Conservation (phyloP, 345 rosid genomes). For the Aegle marmelos region DNA sequence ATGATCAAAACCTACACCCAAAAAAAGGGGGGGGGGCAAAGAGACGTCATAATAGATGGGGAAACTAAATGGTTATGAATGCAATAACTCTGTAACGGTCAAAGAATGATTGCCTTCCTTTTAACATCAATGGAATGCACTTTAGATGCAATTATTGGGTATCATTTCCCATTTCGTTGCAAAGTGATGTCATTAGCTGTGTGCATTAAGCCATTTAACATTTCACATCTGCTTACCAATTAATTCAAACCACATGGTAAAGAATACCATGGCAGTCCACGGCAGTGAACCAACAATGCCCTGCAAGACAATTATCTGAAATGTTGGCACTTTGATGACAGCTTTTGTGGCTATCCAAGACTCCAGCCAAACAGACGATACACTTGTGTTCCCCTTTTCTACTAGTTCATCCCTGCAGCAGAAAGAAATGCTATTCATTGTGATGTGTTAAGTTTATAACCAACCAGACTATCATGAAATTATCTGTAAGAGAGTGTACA, state of each 20-base stretch:
- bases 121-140: neutral
- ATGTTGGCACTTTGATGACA: slow-evolving; percentile 74
- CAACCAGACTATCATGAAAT: neutral
- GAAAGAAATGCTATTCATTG: slow-evolving; percentile 3
- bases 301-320: slow-evolving; percentile 84
- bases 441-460: neutral
- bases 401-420: slow-evolving; percentile 52
- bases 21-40: too few relatives aligned
- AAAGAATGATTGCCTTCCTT: neutral
- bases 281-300: slow-evolving; percentile 88
- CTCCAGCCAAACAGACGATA: slow-evolving; percentile 62
- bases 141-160: neutral
- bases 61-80: neutral
- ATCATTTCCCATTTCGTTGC: neutral
- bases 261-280: slow-evolving; percentile 97
- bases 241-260: slow-evolving; percentile 96
- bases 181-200: neutral
- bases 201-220: neutral
- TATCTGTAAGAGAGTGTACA: neutral
- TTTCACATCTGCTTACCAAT: slow-evolving; percentile 48
- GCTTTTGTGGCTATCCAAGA: slow-evolving; percentile 69
- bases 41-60: slow-evolving; percentile 4
- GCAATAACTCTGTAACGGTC: neutral
- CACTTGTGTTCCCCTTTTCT: slow-evolving; percentile 33
- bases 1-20: slow-evolving; percentile 63